phyloP scores from a whole-genome alignment of 192 early-diverging fungal species.

The Pilobolus umbonatus region DNA sequence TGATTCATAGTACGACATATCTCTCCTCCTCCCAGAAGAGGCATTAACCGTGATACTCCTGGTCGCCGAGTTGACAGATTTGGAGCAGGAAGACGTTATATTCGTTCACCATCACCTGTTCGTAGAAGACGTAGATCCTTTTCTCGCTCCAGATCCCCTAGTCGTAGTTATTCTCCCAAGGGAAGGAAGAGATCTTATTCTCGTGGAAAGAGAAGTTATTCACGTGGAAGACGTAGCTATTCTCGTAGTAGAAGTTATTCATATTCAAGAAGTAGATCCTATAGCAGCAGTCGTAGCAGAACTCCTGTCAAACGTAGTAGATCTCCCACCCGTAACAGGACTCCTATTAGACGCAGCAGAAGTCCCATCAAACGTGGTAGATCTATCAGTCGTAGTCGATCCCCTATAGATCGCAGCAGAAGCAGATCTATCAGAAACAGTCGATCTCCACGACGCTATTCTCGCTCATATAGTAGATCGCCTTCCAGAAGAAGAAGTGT shows the following conservation, averaged over 20 bases:
- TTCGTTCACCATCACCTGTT: conserved; percentile 23
- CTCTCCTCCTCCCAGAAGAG: conserved; percentile 21
- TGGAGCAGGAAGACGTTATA: conserved; percentile 23
- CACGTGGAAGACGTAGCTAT: conserved; percentile 18
- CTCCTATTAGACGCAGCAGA: conserved; percentile 13
- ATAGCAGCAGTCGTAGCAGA: conserved; percentile 26
- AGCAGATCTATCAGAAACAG: not conserved
- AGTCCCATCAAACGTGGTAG: conserved; percentile 7
- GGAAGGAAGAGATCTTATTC: conserved; percentile 14
- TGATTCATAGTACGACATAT: conserved; percentile 10
- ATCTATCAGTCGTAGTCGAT: conserved; percentile 5
- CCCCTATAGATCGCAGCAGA: not conserved
- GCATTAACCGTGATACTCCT: conserved; percentile 5
- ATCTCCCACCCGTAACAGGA: conserved; percentile 15
- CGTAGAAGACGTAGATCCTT: conserved; percentile 31
- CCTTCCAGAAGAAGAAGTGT: conserved; percentile 4
- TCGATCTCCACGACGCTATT: not conserved
- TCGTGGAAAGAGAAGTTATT: conserved; percentile 18
- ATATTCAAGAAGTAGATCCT: conserved; percentile 9
- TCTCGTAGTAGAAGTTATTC: conserved; percentile 29
- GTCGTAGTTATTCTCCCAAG: conserved; percentile 30
- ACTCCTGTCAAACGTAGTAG: conserved; percentile 12
- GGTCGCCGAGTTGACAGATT: conserved; percentile 11
- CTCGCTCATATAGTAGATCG: not conserved
- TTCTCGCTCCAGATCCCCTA: conserved; percentile 31